Evolutionary conservation across 148 eudicot species (phyloP).

Genomic region (Rhododendron griersonianum): DNA sequence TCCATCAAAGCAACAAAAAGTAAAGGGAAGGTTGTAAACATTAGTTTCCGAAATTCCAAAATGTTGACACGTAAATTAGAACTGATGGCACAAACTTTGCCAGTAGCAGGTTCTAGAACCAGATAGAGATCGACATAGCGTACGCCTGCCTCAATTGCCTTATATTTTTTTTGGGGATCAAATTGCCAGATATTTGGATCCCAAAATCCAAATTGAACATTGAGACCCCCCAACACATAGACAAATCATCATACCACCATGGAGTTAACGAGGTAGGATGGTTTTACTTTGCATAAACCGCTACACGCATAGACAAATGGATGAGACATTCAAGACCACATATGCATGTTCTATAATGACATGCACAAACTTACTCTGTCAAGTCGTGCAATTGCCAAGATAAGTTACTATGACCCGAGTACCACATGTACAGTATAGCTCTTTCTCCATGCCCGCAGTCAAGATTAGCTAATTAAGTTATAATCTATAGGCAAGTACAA

Average conservation of each 20-base stretch:
- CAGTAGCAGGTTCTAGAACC: neutral
- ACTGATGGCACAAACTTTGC: neutral
- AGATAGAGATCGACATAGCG: neutral
- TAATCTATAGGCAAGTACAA: neutral
- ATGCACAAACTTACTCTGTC: neutral
- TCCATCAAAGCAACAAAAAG: constrained; percentile 26
- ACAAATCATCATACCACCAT: neutral
- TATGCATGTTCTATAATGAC: neutral
- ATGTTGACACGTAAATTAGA: neutral
- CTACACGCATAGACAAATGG: neutral
- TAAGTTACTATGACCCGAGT: neutral
- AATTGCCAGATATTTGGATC: neutral
- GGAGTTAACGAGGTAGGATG: neutral
- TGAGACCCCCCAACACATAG: neutral
- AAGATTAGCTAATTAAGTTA: neutral
- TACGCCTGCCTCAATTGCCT: neutral
- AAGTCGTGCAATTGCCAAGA: neutral
- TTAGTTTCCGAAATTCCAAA: neutral
- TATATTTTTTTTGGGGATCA: too few species aligned
- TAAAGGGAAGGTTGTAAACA: neutral
- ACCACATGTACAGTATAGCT: neutral
- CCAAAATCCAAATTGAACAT: neutral
- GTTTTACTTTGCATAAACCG: neutral
- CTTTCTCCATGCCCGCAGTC: neutral
- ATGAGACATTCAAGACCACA: neutral